Percentiles rank a stretch among this genome's conserved stretches.
Conservation (phyloP, 176 grass and related monocot genomes). For the Poa pratensis region DNA sequence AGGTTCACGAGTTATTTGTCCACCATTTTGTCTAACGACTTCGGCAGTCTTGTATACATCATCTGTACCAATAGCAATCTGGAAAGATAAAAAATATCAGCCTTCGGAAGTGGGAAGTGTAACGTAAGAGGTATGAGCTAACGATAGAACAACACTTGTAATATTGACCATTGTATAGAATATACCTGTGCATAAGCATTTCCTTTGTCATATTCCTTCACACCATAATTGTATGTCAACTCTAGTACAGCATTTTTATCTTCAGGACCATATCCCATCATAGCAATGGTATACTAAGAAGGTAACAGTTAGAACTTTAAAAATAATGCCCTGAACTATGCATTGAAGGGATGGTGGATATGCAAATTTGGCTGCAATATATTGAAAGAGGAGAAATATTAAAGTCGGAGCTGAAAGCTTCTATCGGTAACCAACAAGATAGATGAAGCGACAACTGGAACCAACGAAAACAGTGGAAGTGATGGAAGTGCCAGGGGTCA, state of each 20-base stretch:
- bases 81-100: slow-evolving; percentile 40
- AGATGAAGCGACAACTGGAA: neutral
- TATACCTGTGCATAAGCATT: slow-evolving; percentile 98
- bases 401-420: slow-evolving; percentile 32
- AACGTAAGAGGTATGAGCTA: slow-evolving; percentile 12
- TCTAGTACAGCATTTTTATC: slow-evolving; percentile 94
- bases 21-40: slow-evolving; percentile 72
- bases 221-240: slow-evolving; percentile 93
- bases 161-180: slow-evolving; percentile 15
- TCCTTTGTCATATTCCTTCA: slow-evolving; percentile 85
- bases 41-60: slow-evolving; percentile 98
- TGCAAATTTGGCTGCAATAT: slow-evolving; percentile 13
- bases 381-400: slow-evolving; percentile 21
- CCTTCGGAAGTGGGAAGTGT: neutral
- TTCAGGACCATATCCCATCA: slow-evolving; percentile 99
- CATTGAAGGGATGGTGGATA: slow-evolving; percentile 12
- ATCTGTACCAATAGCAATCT: slow-evolving; percentile 97
- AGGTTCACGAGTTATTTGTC: slow-evolving; percentile 80
- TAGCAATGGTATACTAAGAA: slow-evolving; percentile 83
- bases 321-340: slow-evolving; percentile 15
- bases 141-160: neutral
- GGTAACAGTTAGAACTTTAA: slow-evolving; percentile 3
- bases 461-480: neutral
- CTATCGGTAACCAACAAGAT: slow-evolving; percentile 5
- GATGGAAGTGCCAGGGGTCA: slow-evolving; percentile 1